Percentiles rank a stretch among this genome's conserved stretches.
These are phyloP conservation scores for Ophiostoma himal-ulmi DNA, from an alignment of 2,329 filamentous ascomycete species.

Conservation along the genomic window DNA sequence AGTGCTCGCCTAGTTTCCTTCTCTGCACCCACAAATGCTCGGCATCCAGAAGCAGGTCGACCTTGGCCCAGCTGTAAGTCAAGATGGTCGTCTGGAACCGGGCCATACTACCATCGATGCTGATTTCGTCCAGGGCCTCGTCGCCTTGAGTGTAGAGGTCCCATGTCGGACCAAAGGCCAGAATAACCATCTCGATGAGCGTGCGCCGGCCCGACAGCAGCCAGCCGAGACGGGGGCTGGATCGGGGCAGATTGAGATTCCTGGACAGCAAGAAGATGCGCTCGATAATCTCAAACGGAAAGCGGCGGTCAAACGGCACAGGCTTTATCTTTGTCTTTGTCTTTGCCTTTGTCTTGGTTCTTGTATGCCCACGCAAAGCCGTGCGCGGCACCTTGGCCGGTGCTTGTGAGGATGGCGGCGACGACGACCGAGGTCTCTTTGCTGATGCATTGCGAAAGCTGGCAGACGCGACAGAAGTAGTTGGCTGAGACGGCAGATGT, in stretches of 20 bases:
- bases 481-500: background rate
- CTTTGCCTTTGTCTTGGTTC: background rate
- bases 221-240: conserved; percentile 41
- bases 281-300: conserved; percentile 51
- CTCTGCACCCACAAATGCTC: conserved; percentile 24
- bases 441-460: background rate
- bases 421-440: conserved; percentile 14
- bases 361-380: background rate
- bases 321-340: conserved; percentile 7
- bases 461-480: background rate
- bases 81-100: conserved; percentile 18
- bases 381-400: background rate
- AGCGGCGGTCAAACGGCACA: conserved; percentile 27
- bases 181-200: conserved; percentile 33
- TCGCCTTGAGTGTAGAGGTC: conserved; percentile 36
- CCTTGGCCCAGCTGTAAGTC: conserved; percentile 23
- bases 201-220: conserved; percentile 40
- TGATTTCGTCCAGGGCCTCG: background rate
- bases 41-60: conserved; percentile 24
- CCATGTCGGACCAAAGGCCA: conserved; percentile 40
- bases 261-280: conserved; percentile 46
- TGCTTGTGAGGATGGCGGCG: background rate
- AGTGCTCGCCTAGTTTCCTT: background rate
- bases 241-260: conserved; percentile 44
- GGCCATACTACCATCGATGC: background rate